Evolutionary conservation across 352 stramenopile genomes (phyloP).

Genomic region (Elongisporangium senticosum): DNA sequence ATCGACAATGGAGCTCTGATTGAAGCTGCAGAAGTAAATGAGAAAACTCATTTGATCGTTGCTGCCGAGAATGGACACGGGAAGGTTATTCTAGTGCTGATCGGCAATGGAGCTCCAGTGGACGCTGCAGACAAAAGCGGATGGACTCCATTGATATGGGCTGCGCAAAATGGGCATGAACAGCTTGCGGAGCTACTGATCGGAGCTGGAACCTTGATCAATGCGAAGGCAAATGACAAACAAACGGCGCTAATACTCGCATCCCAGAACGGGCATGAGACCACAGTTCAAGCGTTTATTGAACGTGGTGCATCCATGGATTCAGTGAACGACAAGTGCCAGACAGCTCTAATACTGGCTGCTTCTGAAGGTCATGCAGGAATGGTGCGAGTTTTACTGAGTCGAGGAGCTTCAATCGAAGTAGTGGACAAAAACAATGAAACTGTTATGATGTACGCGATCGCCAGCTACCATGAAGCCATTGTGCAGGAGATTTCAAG

Average conservation of each 20-base stretch:
- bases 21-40: no score
- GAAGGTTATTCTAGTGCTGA: neutral
- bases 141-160: neutral
- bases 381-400: neutral
- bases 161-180: neutral
- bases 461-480: no score
- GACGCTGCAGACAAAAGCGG: neutral
- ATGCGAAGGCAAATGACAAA: neutral
- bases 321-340: neutral
- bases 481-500: no score
- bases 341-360: neutral
- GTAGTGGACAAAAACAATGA: no score
- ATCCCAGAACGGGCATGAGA: neutral
- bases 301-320: neutral
- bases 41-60: no score
- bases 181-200: neutral
- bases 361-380: neutral
- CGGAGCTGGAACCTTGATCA: neutral
- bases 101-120: neutral
- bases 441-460: no score
- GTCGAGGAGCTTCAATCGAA: no score
- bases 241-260: neutral
- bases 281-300: neutral
- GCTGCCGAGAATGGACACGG: no score
- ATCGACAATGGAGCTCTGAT: no score